Evolutionary conservation across 192 early-diverging fungal genomes (phyloP).

Genomic region (Phlyctochytrium bullatum): DNA sequence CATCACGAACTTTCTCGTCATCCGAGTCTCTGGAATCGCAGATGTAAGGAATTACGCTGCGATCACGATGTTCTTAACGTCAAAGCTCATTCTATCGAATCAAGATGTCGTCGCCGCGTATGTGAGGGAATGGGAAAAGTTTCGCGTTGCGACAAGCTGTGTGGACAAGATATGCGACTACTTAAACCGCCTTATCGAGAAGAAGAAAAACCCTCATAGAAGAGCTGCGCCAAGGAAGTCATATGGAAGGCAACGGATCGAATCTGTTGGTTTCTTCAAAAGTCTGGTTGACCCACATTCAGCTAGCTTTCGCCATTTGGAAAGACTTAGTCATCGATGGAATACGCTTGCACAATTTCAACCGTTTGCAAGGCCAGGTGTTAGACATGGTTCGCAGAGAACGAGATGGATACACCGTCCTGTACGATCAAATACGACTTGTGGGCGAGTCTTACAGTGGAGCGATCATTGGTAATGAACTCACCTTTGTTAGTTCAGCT

Average conservation of each 20-base stretch:
- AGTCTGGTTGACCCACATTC: background rate
- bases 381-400: constrained; percentile 67
- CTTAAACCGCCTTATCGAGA: constrained; percentile 59
- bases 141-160: constrained; percentile 56
- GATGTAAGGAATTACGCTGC: background rate
- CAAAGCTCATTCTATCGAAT: constrained; percentile 57
- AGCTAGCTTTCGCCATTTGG: constrained; percentile 76
- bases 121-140: constrained; percentile 64
- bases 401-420: constrained; percentile 63
- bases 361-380: constrained; percentile 66
- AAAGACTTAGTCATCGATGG: constrained; percentile 60
- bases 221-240: constrained; percentile 20
- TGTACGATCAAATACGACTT: constrained; percentile 47
- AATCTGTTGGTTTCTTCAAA: constrained; percentile 49
- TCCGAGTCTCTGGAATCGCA: background rate
- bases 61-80: background rate
- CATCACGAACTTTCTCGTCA: constrained; percentile 63
- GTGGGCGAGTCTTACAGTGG: constrained; percentile 61
- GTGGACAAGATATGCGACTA: constrained; percentile 66
- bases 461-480: background rate
- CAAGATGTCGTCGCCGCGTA: constrained; percentile 71
- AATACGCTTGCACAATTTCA: constrained; percentile 56
- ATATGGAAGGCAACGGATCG: constrained; percentile 61
- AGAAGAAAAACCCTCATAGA: constrained; percentile 38
- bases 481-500: constrained; percentile 49